Evolutionary conservation across 371 early-diverging fungal species (phyloP).

Genomic region (Rhizopus delemar): DNA sequence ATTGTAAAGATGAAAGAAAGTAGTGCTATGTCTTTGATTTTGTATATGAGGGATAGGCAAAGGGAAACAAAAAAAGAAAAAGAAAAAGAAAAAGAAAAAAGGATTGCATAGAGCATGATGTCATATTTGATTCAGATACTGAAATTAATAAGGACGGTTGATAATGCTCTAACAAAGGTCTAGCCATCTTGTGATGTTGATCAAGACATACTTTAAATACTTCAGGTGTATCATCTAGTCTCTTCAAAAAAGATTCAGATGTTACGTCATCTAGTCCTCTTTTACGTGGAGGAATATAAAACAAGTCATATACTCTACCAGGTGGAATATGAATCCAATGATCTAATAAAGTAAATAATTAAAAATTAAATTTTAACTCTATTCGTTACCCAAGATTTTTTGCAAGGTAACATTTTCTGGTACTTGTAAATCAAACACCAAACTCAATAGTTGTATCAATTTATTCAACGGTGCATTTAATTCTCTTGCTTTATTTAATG

Average conservation of each 20-base stretch:
- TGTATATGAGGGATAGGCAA: too few relatives aligned
- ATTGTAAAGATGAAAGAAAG: too few relatives aligned
- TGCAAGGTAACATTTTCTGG: slow-evolving; percentile 88
- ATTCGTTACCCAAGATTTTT: slow-evolving; percentile 75
- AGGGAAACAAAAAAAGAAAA: too few relatives aligned
- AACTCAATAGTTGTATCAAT: slow-evolving; percentile 67
- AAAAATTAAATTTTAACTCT: neutral
- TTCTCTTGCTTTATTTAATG: slow-evolving; percentile 79
- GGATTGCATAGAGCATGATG: too few relatives aligned
- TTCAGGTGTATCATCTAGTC: slow-evolving; percentile 92
- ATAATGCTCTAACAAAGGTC: slow-evolving; percentile 84
- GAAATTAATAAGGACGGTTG: neutral
- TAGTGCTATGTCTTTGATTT: too few relatives aligned
- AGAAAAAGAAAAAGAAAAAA: too few relatives aligned
- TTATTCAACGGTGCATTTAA: slow-evolving; percentile 68
- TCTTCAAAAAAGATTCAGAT: slow-evolving; percentile 83
- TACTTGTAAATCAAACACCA: slow-evolving; percentile 89
- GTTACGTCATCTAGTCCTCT: slow-evolving; percentile 91
- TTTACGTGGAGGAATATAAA: slow-evolving; percentile 90
- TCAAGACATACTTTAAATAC: slow-evolving; percentile 79
- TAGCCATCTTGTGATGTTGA: slow-evolving; percentile 72
- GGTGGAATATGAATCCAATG: slow-evolving; percentile 93
- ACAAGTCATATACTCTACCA: slow-evolving; percentile 90
- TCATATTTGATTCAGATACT: too few relatives aligned
- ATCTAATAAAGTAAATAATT: slow-evolving; percentile 48